phyloP scores from a whole-genome alignment of 768 basidiomycete species.

The Kwoniella dejecticola region DNA sequence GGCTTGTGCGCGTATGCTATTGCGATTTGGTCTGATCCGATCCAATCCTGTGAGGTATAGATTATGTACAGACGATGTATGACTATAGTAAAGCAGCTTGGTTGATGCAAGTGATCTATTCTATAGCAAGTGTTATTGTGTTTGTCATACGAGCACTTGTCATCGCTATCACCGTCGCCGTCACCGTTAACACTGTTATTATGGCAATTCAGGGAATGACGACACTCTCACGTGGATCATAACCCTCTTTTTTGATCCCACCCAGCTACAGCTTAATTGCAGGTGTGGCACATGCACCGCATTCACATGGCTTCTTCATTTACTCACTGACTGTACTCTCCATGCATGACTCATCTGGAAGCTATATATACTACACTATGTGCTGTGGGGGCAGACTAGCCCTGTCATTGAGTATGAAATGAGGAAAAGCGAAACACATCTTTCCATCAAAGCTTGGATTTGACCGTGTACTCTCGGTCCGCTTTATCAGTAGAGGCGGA shows the following conservation, averaged over 20 bases:
- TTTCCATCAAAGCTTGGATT: too few species aligned
- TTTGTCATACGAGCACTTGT: background rate
- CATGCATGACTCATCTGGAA: too few species aligned
- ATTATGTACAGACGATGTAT: background rate
- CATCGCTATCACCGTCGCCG: slow-evolving; percentile 1
- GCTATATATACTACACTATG: too few species aligned
- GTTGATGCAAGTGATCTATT: too few species aligned
- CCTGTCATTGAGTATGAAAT: too few species aligned
- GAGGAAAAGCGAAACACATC: too few species aligned
- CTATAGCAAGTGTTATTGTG: background rate
- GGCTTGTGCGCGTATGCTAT: slow-evolving; percentile 3
- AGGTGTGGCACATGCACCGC: slow-evolving; percentile 1
- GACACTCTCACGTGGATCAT: background rate
- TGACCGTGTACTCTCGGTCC: too few species aligned
- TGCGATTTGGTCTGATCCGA: background rate
- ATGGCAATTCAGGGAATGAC: slow-evolving; percentile 1
- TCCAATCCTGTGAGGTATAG: background rate
- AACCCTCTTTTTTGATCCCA: slow-evolving; percentile 1
- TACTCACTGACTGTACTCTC: too few species aligned
- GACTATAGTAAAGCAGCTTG: too few species aligned
- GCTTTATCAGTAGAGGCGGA: too few species aligned
- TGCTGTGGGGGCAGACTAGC: too few species aligned
- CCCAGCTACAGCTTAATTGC: background rate
- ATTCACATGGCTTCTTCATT: slow-evolving; percentile 1
- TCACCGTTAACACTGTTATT: background rate